Evolutionary conservation across 1,284 basidiomycete genomes (phyloP), one percentile per base, ranked within the genome.

Genomic region (Ceratobasidium sp.): DNA sequence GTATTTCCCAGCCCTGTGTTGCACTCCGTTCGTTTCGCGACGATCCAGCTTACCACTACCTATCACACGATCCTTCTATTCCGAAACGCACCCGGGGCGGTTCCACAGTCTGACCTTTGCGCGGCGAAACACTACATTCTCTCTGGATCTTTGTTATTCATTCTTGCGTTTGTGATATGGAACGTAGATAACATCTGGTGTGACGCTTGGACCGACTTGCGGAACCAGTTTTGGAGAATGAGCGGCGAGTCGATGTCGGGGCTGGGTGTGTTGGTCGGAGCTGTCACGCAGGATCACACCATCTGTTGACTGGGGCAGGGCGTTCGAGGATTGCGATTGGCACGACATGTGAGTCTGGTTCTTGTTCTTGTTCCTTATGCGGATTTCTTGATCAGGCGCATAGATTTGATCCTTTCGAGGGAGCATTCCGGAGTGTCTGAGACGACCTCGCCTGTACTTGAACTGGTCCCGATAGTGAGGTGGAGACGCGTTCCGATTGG

Each of bases 141-240:
- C 71, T 73, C 78, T 2, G 86, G 86, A 7, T 73, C 84, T 1
- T 76, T 77, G 7, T 81, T 84, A 39, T 89, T 86, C 64, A 80
- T 83, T 13, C 53, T 82, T 0, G 89, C 87, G 1, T 89, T 89
- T 78, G 82, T 80, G 1, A 85, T 89, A 58, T 89, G 88, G 88
- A 89, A 89, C 82, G 75, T 88, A 10, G 89, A 89, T 82, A 89
- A 89, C 82, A 83, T 88, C 78, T 88, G 86, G 69, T 89, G 87
- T 81, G 80, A 80, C 33, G 66, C 81, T 20, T 80, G 86, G 66
- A 82, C 81, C 0, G 9, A 79, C 49, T 23, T 80, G 82, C 26
- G 71, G 82, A 42, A 79, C 79, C 10, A 18, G 71, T 9, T 49
- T 85, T 20, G 83, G 82, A 18, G 79, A 78, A 20, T 80, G 75